Base-by-base conservation (phyloP, 352 stramenopile genomes). In the Phytophthora hibernalis region DNA sequence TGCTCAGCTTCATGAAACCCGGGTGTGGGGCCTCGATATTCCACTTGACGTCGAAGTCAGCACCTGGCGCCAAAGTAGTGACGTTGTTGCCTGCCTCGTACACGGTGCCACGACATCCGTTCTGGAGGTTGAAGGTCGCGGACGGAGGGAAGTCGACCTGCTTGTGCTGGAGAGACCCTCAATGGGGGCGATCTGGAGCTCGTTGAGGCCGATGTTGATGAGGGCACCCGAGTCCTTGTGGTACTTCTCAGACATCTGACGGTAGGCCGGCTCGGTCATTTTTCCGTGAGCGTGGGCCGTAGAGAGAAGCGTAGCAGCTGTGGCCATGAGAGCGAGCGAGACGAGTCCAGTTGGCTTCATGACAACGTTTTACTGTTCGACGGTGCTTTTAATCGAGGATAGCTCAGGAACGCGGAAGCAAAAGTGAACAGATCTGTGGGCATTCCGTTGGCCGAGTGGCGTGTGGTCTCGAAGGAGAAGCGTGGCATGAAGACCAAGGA, bases 11-110 rank as follows among this genome's bases (percentile, higher is more conserved):
- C 55, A 83, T 74, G 49, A 52, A 78, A 10, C 82, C 77, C 3
- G 79, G 79, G 64, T 90, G 82, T 2, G 82, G 79, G 8, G 79
- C 82, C 66, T 85, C 60, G 57, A 90, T 85, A 12, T 40, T 72
- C 54, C 58, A 90, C 37, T 64, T 61, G 37, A 81, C 74, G 18
- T 74, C 72, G 38, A 79, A 79, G 1, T 61, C 16, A 18, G 45
- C 42, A 21, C 68, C 72, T 5, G 63, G 40, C 35, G 62, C 38
- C 3, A 81, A 18, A 33, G 60, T 76, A 21, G 73, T 78, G 33
- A 81, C 69, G 6, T 66, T 67, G 61, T 58, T 76, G 18, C 62
- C 62, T 30, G 68, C 28, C 42, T 79, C 71, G 55, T 81, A 81
- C 22, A 76, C 56, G 1, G 72, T 74, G 15, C 73, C 73, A 15